phyloP scores from a whole-genome alignment of 1,284 basidiomycete genomes.

The Wolfiporia cocos region DNA sequence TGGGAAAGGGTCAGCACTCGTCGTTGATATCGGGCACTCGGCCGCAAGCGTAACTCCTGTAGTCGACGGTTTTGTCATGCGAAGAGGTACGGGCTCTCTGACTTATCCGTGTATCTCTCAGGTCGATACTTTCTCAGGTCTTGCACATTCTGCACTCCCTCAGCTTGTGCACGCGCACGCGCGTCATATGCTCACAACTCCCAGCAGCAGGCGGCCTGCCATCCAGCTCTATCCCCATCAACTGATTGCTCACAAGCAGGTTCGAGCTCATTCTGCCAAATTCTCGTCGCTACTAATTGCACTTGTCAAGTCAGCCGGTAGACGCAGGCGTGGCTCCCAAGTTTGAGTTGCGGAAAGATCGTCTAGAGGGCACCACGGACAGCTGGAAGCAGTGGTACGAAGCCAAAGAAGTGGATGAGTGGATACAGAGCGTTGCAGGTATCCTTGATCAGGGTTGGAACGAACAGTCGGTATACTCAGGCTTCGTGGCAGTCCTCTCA shows the following conservation, averaged over 20 bases:
- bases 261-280: too few species aligned
- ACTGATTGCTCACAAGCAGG: slow-evolving; percentile 77
- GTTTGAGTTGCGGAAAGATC: slow-evolving; percentile 70
- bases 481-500: slow-evolving; percentile 4
- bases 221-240: slow-evolving; percentile 80
- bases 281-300: too few species aligned
- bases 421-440: slow-evolving; percentile 86
- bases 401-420: slow-evolving; percentile 83
- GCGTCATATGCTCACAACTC: slow-evolving; percentile 51
- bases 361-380: slow-evolving; percentile 66
- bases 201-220: slow-evolving; percentile 41
- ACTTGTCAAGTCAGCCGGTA: too few species aligned
- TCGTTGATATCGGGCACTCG: slow-evolving; percentile 90
- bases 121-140: slow-evolving; percentile 36
- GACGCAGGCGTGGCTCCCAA: slow-evolving; percentile 54
- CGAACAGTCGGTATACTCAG: slow-evolving; percentile 56
- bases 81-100: slow-evolving; percentile 66
- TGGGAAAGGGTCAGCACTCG: slow-evolving; percentile 92
- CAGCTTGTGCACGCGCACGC: slow-evolving; percentile 73
- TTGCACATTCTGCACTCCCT: slow-evolving; percentile 67
- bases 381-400: slow-evolving; percentile 85
- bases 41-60: slow-evolving; percentile 91
- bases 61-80: slow-evolving; percentile 95
- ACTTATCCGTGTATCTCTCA: neutral
- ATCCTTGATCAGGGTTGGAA: slow-evolving; percentile 87